Conservation (phyloP, 1,139 yeast species). For the Groenewaldozyma sp. region DNA sequence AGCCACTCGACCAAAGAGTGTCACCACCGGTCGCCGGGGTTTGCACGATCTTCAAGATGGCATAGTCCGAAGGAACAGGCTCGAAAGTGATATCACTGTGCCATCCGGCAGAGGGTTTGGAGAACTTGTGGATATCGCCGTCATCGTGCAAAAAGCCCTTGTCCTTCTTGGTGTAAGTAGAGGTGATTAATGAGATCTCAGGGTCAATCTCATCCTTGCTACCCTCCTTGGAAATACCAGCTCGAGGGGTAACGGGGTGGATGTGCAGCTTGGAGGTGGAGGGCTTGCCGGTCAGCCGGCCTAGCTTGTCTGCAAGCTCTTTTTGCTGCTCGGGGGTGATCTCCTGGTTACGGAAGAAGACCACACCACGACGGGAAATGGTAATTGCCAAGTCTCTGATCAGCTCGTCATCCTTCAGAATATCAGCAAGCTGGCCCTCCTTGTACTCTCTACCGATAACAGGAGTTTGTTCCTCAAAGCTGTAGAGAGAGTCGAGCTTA, state of each 20-base stretch:
- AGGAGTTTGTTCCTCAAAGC: constrained; percentile 24
- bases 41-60: constrained; percentile 37
- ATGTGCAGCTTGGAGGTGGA: constrained; percentile 51
- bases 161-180: constrained; percentile 16
- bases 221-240: constrained; percentile 19
- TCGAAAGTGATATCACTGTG: constrained; percentile 43
- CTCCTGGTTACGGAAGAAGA: constrained; percentile 55
- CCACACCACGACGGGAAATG: constrained; percentile 59
- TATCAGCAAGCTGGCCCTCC: constrained; percentile 33
- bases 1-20: constrained; percentile 40
- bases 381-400: constrained; percentile 49
- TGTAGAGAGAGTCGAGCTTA: constrained; percentile 18
- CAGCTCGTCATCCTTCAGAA: constrained; percentile 40
- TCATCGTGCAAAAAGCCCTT: background rate
- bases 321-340: constrained; percentile 47
- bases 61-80: constrained; percentile 38
- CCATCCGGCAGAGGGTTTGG: constrained; percentile 31
- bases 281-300: constrained; percentile 62
- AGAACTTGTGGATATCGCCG: background rate
- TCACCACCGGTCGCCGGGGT: constrained; percentile 40
- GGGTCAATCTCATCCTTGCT: constrained; percentile 15
- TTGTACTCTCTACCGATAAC: constrained; percentile 24
- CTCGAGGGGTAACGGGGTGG: constrained; percentile 26
- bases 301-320: constrained; percentile 47
- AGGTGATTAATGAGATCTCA: constrained; percentile 23